Base-by-base conservation (phyloP, 345 rosid species). In the Hirschfeldia incana region DNA sequence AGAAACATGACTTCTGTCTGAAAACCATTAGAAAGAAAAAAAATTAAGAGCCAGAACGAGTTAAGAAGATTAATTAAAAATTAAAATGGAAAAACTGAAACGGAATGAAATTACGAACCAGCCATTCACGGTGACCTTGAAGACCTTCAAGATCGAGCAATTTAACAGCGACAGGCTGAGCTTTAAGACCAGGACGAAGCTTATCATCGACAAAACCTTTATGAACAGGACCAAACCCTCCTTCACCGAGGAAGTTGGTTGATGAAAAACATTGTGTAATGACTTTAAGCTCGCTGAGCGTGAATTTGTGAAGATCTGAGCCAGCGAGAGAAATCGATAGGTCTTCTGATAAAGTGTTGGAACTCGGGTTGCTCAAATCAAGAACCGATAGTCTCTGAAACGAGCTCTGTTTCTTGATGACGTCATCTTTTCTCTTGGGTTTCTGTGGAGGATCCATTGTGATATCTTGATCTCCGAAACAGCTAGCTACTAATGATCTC, bases 121-220 rank as follows among this genome's bases (percentile, higher is more conserved):
- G 74, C 98, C 98, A 94, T 85, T 94, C 98, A 44, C 76, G 85
- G 60, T 94, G 98, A 57, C 98, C 98, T 72, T 94, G 98, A 79
- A 87, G 74, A 34, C 98, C 97, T 2, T 94, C 97, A 73, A 87
- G 86, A 73, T 94, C 93, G 69, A 94, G 74, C 9, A 83, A 83
- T 87, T 94, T 94, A 17, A 94, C 97, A 4, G 98, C 98, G 0
- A 94, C 98, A 10, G 98, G 91, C 76, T 90, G 97, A 33, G 96
- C 93, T 76, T 87, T 85, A 77, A 94, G 84, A 39, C 98, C 94
- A 28, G 89, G 93, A 58, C 92, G 84, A 53, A 94, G 90, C 83
- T 89, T 90, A 55, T 94, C 98, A 67, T 94, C 98, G 5, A 94
- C 75, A 80, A 94, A 94, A 0, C 97, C 98, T 49, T 94, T 94